Conservation (phyloP, 1,284 basidiomycete species). For the Mycena citricolor region DNA sequence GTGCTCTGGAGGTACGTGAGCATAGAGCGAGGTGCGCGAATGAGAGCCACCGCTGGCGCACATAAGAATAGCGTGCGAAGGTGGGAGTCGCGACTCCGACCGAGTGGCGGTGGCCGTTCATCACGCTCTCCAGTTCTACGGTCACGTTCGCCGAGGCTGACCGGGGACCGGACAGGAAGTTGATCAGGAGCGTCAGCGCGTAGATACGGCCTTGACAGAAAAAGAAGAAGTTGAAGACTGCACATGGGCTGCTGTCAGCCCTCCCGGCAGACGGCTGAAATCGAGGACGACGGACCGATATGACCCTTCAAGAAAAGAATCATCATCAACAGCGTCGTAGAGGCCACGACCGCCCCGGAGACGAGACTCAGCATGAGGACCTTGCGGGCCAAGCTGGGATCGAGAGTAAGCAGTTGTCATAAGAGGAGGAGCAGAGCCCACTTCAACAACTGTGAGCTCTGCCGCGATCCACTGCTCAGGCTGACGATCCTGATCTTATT, state of each 20-base stretch:
- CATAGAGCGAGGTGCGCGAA: no score
- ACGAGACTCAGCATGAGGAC: conserved; percentile 12
- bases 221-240: conserved; percentile 18
- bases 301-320: conserved; percentile 19
- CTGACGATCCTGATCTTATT: conserved; percentile 2
- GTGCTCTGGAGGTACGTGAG: no score
- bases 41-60: no score
- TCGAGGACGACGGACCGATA: conserved; percentile 2
- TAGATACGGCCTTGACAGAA: conserved; percentile 19
- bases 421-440: background rate
- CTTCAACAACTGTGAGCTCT: background rate
- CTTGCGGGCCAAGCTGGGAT: conserved; percentile 6
- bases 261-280: no score
- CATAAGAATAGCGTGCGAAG: no score
- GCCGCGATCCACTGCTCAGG: background rate
- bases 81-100: no score
- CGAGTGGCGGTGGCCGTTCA: no score
- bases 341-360: conserved; percentile 16
- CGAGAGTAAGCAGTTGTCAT: background rate
- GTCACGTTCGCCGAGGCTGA: no score
- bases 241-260: background rate
- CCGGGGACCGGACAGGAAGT: conserved; percentile 11
- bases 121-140: no score
- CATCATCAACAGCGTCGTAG: conserved; percentile 17
- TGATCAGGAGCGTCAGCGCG: conserved; percentile 17